Base-by-base conservation (phyloP, 208 protist species). In the Wallacemonas sp. region DNA sequence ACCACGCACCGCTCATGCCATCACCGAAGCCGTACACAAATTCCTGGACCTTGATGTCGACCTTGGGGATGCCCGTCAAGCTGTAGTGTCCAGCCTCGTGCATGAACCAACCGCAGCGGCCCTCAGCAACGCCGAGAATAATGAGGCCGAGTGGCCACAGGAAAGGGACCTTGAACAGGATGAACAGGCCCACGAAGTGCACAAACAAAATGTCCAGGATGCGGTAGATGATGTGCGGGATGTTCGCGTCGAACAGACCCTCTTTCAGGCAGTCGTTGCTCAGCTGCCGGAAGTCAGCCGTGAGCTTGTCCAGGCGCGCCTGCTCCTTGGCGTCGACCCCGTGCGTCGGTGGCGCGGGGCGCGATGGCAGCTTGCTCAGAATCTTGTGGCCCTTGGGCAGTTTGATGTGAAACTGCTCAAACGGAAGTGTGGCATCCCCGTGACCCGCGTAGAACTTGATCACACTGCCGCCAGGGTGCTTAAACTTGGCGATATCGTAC, bases 21-120 rank as follows among this genome's bases (percentile, higher is more conserved):
- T 77, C 72, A n/a, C 87, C 87, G 29, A 89, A 62, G 24, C 83
- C 83, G 68, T 88, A 93, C 11, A 87, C 57, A 0, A 90, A 52
- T 56, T 87, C 81, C 68, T 87, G 88, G 3, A 94, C 66, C 27
- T 79, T 83, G 26, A 81, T 70, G 67, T 94, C 88, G 21, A 86
- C 36, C 70, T 46, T 64, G 23, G 69, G 73, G 54, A 80, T 81
- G 61, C 88, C 76, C 5, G 85, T 89, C 30, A 76, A 46, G 62
- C 79, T 85, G 73, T 87, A 80, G 78, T 93, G 87, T 0, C 87
- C 87, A 2, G 75, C 76, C 70, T 93, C 87, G 72, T 93, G 87
- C 80, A 89, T 87, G 70, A 80, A 74, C 83, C 83, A 93, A 24
- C 87, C 87, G 58, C 81, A 90, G 32, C 85, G 85, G n/a, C 88